Conservation (phyloP, 768 basidiomycete genomes). For the Rhizopogon salebrosus region DNA sequence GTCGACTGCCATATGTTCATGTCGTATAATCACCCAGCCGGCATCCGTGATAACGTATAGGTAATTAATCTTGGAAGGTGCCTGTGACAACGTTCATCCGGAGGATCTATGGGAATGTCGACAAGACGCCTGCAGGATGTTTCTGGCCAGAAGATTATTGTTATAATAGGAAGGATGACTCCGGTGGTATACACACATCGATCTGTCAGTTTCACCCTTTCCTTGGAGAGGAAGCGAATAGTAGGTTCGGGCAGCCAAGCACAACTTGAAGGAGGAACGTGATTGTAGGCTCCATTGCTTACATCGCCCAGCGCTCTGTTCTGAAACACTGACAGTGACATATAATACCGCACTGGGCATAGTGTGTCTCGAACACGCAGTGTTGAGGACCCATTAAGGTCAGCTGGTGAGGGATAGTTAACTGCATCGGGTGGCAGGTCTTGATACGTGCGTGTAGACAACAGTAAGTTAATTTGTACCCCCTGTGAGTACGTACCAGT, state of each 20-base stretch:
- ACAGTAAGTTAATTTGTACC: neutral
- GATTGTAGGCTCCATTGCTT: constrained; percentile 38
- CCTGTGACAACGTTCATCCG: constrained; percentile 44
- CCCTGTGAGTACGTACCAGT: no score
- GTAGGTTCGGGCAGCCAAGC: constrained; percentile 20
- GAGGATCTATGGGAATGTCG: constrained; percentile 45
- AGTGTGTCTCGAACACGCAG: constrained; percentile 18
- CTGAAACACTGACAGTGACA: constrained; percentile 5
- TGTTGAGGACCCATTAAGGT: constrained; percentile 39
- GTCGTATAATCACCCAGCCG: constrained; percentile 38
- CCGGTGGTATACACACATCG: constrained; percentile 13
- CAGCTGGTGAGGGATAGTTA: constrained; percentile 28
- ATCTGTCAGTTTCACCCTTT: constrained; percentile 37
- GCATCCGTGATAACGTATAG: constrained; percentile 40
- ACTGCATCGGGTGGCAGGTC: constrained; percentile 23
- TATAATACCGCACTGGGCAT: constrained; percentile 13
- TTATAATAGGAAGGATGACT: constrained; percentile 1
- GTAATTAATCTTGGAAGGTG: constrained; percentile 39
- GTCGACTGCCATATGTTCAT: constrained; percentile 27
- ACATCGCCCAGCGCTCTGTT: constrained; percentile 1
- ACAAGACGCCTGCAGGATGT: constrained; percentile 28
- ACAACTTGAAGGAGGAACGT: constrained; percentile 36
- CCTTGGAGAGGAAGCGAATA: no score
- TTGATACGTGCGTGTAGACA: constrained; percentile 9
- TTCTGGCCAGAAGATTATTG: constrained; percentile 10